Evolutionary conservation across 2,329 filamentous ascomycete genomes (phyloP), one percentile per base, ranked within the genome.

Genomic region (Beauveria scarabaeidicola): DNA sequence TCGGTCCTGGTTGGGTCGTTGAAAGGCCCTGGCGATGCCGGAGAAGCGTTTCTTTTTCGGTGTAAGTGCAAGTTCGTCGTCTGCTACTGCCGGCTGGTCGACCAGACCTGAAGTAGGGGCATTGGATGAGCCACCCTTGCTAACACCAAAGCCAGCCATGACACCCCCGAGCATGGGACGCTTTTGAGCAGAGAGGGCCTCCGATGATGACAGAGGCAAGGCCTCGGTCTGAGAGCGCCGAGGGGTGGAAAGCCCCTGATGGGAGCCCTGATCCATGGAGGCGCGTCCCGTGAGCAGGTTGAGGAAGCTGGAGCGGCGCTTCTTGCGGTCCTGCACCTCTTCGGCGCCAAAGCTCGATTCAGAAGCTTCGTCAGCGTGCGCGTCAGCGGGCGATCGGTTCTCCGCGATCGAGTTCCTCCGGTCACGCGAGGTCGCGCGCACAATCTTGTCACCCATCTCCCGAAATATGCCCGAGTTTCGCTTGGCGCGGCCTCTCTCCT

Each of bases 381-480:
- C 62, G 15, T 50, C 52, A 3, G 50, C 65, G 13, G 48, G 53
- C 2, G 27, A 63, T 15, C 58, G 67, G 46, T 60, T 57, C 8
- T 67, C 67, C 3, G 66, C 62, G 50, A 68, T 64, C 29, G 70
- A 68, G 40, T 64, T 64, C 21, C 66, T 69, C 23, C 70, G 69
- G 21, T 75, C 71, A 7, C 63, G 63, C 8, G 72, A 70, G 2
- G 68, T 69, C 7, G 66, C 67, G 5, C 72, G 70, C 17, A 69
- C 67, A 47, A 81, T 70, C 58, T 75, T 75, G 56, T 74, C 75
- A 3, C 79, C 76, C 55, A 81, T 71, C 17, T 80, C 78, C 63
- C 80, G 82, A 63, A 84, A 78, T n/a, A 83, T 68, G 21, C 70
- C 75, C 11, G 74, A 78, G 59, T 73, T 75, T 29, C 71, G 73